Percentiles rank a stretch among this genome's conserved stretches.
These are phyloP conservation scores for Colletotrichum abscissum DNA, from an alignment of 2,329 filamentous ascomycete species.

Conservation along the genomic window DNA sequence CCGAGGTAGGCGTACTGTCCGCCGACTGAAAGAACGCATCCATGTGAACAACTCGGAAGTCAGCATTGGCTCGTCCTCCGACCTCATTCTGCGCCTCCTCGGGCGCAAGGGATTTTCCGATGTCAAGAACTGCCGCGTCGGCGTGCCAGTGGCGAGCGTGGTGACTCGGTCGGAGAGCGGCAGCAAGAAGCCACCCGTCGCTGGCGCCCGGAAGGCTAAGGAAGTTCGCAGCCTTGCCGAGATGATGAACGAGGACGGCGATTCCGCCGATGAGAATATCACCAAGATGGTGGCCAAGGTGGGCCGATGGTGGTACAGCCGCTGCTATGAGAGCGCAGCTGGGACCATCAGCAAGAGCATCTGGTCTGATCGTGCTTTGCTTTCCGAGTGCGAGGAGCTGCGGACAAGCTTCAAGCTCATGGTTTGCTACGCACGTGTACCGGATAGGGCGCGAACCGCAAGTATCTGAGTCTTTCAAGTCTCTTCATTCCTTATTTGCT, in stretches of 20 bases:
- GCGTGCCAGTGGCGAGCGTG: conserved; percentile 75
- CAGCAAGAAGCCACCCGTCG: conserved; percentile 26
- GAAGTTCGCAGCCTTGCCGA: conserved; percentile 72
- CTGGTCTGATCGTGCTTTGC: conserved; percentile 80
- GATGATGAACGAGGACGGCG: conserved; percentile 77
- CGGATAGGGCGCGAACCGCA: conserved; percentile 62
- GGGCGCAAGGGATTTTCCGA: conserved; percentile 77
- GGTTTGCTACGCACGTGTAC: conserved; percentile 91
- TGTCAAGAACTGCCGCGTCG: conserved; percentile 81
- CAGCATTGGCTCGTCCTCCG: conserved; percentile 69
- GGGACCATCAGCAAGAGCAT: conserved; percentile 69
- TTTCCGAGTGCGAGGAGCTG: conserved; percentile 87
- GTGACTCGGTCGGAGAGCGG: conserved; percentile 47
- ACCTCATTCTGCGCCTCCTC: conserved; percentile 73
- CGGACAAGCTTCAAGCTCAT: conserved; percentile 90
- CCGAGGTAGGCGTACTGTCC: conserved; percentile 74
- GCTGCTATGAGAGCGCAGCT: conserved; percentile 84
- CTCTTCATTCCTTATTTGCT: conserved; percentile 1
- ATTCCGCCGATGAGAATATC: conserved; percentile 83
- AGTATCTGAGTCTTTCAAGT: conserved; percentile 52
- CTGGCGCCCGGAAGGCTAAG: conserved; percentile 43
- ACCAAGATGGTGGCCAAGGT: conserved; percentile 93
- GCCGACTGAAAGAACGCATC: conserved; percentile 77
- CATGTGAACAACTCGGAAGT: conserved; percentile 69
- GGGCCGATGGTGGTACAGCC: conserved; percentile 95